Evolutionary conservation across 2,329 filamentous ascomycete genomes (phyloP).

Genomic region (Xylariaceae sp.): DNA sequence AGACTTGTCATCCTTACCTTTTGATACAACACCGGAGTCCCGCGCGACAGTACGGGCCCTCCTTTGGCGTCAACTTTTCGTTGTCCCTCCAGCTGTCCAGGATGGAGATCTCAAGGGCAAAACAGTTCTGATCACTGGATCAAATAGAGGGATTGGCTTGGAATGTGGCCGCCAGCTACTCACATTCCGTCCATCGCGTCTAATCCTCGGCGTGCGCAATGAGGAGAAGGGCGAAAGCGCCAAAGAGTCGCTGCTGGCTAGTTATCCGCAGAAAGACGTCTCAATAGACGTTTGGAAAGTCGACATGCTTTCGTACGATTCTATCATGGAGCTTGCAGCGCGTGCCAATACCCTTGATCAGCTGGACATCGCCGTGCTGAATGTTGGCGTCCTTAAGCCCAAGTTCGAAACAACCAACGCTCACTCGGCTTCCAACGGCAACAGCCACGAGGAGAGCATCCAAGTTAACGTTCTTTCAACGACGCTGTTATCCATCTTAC

Average conservation of each 20-base stretch:
- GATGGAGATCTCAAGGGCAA: background rate
- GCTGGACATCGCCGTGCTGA: background rate
- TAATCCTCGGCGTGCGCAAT: background rate
- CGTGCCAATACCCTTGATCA: background rate
- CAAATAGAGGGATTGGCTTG: background rate
- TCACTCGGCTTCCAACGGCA: conserved; percentile 13
- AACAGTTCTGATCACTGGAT: background rate
- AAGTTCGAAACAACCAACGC: conserved; percentile 1
- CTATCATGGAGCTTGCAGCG: background rate
- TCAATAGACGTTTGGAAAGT: background rate
- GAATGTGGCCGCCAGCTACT: background rate
- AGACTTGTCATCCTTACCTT: background rate
- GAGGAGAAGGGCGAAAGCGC: background rate
- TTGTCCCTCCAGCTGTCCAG: background rate
- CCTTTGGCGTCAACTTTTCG: background rate
- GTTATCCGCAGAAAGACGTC: background rate
- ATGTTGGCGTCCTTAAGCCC: conserved; percentile 19
- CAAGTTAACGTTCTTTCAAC: conserved; percentile 51
- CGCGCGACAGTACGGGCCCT: background rate
- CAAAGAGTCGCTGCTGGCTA: background rate
- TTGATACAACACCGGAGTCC: background rate
- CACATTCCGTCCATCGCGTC: background rate
- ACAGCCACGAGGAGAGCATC: conserved; percentile 38
- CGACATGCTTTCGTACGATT: background rate
- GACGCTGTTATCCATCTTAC: conserved; percentile 41